Evolutionary conservation across 2,329 filamentous ascomycete genomes (phyloP), one percentile per base, ranked within the genome.

Genomic region (Pleoardoris graminearum): DNA sequence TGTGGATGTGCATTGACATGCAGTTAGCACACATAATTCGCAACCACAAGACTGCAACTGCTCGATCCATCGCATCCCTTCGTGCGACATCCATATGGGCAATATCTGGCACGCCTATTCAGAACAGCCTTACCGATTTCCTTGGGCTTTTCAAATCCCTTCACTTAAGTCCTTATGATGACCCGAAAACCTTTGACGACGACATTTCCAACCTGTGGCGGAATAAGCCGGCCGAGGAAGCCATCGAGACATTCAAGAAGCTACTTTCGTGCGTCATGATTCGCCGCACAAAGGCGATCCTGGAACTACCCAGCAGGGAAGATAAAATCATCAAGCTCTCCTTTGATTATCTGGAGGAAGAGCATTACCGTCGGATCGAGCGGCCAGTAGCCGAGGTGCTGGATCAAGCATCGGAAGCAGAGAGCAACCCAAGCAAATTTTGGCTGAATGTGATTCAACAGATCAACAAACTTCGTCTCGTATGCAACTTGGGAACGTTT

Each of bases 401-500:
- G 3, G 68, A 76, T 1, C 65, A 75, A 7, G 69, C 69, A 2
- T 38, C 76, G 1, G n/a, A 17, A 8, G 21, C 53, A 0, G 47
- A 55, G 1, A 36, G 52, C 0, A 55, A 57, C 0, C 19, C 48
- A 0, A 25, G 53, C 0, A 54, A 54, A 0, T 51, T 63, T 1
- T 77, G 71, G 36, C 62, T 74, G 11, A 79, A 77, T 37, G 73
- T 74, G 0, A 53, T 82, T 0, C 75, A 79, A 48, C 68, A 72
- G 33, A 79, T 82, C 32, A 76, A 81, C 30, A 62, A 70, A 0
- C 59, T 82, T 32, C 68, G 79, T 0, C 60, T 79, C 14, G 60
- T 81, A 2, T 82, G 80, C 35, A 77, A 80, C 39, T 55, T 81
- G 0, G 80, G 80, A 3, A 37, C 22, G 6, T 25, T 2, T n/a